Percentiles rank a stretch among this genome's conserved stretches.
These are phyloP conservation scores for Ophiostoma himal-ulmi DNA, from an alignment of 2,329 filamentous ascomycete genomes.

Conservation along the genomic window DNA sequence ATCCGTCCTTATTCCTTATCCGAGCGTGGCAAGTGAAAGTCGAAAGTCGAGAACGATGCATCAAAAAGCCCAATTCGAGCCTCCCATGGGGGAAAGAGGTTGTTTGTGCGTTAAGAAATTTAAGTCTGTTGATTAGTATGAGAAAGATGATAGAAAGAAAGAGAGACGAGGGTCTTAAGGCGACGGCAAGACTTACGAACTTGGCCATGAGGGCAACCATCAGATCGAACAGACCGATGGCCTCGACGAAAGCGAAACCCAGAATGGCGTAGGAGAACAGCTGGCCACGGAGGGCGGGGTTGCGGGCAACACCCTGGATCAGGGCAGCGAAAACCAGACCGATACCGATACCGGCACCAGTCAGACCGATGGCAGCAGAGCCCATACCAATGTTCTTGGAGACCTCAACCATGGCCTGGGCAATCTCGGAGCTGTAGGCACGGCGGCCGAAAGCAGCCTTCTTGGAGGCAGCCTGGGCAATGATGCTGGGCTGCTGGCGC, in stretches of 20 bases:
- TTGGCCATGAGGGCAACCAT: constrained; percentile 94
- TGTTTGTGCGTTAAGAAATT: constrained; percentile 21
- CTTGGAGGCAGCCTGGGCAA: constrained; percentile 56
- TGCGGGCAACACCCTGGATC: constrained; percentile 83
- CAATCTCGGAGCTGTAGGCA: constrained; percentile 82
- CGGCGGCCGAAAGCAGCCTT: constrained; percentile 59
- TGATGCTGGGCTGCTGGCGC: constrained; percentile 66
- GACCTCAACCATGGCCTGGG: constrained; percentile 81
- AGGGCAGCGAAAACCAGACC: constrained; percentile 90
- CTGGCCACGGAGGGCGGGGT: constrained; percentile 90
- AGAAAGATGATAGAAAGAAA: too few species aligned
- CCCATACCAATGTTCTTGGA: constrained; percentile 89
- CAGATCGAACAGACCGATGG: constrained; percentile 54
- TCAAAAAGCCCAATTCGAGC: constrained; percentile 21
- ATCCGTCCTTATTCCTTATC: constrained; percentile 7
- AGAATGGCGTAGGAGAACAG: constrained; percentile 67
- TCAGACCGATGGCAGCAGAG: constrained; percentile 84
- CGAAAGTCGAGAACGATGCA: constrained; percentile 18
- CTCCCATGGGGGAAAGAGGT: constrained; percentile 23
- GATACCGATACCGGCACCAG: constrained; percentile 91
- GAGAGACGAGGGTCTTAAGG: too few species aligned
- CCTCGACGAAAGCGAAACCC: constrained; percentile 59
- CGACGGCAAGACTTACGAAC: constrained; percentile 54
- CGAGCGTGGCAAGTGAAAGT: constrained; percentile 12
- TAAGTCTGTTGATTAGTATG: constrained; percentile 24